Evolutionary conservation across 116 monocot genomes (phyloP).

Genomic region (Trichopus zeylanicus): DNA sequence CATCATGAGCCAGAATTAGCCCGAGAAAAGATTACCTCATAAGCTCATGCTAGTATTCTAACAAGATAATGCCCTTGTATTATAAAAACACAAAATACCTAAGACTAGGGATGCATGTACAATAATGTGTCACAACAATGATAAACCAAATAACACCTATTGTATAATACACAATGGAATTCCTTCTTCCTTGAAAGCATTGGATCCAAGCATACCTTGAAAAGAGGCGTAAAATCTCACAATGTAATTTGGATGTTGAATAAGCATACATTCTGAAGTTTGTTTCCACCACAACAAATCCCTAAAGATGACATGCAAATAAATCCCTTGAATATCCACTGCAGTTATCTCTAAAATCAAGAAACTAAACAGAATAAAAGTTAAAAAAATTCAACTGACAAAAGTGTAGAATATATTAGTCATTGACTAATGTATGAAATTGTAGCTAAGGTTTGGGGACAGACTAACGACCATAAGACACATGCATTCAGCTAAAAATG

Average conservation of each 20-base stretch:
- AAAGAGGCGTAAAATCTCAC: constrained; percentile 92
- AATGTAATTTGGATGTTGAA: constrained; percentile 87
- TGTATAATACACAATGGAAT: not conserved
- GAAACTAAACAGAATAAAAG: not conserved
- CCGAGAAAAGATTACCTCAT: no score
- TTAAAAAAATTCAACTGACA: not conserved
- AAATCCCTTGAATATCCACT: not conserved
- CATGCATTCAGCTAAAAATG: not conserved
- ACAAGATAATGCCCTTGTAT: no score
- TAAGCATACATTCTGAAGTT: constrained; percentile 95
- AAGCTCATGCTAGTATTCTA: no score
- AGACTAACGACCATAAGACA: not conserved
- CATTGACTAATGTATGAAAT: not conserved
- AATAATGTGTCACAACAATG: no score
- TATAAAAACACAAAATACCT: no score
- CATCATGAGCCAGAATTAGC: not conserved
- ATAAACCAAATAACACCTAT: no score
- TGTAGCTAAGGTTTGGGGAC: not conserved
- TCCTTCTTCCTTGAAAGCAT: not conserved
- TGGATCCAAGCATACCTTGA: constrained; percentile 42
- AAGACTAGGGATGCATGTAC: no score
- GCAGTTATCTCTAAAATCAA: not conserved
- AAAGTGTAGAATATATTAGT: not conserved
- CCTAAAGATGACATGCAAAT: constrained; percentile 30
- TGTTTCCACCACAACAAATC: constrained; percentile 94